These are phyloP conservation scores for Cardiospermum halicacabum DNA, from an alignment of 345 rosid genomes.

Conservation along the genomic window DNA sequence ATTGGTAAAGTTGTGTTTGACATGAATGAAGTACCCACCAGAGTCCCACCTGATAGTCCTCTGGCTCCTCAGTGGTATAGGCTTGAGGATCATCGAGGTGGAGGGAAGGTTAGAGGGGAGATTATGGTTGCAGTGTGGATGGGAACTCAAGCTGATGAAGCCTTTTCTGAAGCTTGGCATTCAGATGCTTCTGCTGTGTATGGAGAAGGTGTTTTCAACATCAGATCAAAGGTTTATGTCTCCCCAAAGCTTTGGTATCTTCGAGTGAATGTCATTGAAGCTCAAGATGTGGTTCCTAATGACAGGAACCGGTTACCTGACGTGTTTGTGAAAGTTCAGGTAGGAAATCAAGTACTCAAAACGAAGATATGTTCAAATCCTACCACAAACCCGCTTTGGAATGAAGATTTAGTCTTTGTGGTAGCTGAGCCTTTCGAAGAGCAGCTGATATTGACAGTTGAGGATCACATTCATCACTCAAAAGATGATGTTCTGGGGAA, in stretches of 20 bases:
- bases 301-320: conserved; percentile 66
- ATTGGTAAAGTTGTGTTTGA: conserved; percentile 71
- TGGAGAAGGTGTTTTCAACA: conserved; percentile 60
- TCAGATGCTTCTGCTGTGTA: conserved; percentile 61
- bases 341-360: conserved; percentile 74
- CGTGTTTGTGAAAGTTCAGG: conserved; percentile 62
- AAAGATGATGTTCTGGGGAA: conserved; percentile 73
- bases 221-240: conserved; percentile 72
- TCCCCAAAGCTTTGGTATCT: conserved; percentile 91
- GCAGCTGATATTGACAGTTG: conserved; percentile 57
- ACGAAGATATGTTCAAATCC: conserved; percentile 44
- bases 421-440: conserved; percentile 96
- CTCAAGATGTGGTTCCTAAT: conserved; percentile 70
- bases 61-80: conserved; percentile 92
- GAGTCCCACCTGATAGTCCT: conserved; percentile 96
- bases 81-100: conserved; percentile 65
- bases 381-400: conserved; percentile 63
- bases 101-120: conserved; percentile 71
- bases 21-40: conserved; percentile 74
- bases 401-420: conserved; percentile 84
- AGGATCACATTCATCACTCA: conserved; percentile 54
- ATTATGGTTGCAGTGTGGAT: conserved; percentile 93
- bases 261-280: conserved; percentile 79
- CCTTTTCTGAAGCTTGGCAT: conserved; percentile 84
- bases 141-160: conserved; percentile 96